phyloP scores from a whole-genome alignment of 2,329 filamentous ascomycete genomes.

The Madurella mycetomatis region DNA sequence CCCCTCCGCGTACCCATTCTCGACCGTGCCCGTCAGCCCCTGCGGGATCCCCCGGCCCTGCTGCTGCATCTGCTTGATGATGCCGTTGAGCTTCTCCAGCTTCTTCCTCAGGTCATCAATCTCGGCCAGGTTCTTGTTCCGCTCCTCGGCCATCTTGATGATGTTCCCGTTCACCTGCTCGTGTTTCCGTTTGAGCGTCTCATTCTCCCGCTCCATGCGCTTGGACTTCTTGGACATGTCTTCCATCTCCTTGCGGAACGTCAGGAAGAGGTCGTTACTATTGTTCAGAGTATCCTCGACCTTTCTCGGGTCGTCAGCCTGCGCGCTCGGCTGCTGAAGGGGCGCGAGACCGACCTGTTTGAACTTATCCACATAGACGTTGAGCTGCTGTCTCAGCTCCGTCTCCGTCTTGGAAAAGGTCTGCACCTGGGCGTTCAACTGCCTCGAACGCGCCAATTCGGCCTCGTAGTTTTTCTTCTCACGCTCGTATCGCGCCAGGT shows the following conservation, averaged over 20 bases:
- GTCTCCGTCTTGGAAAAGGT: conserved; percentile 95
- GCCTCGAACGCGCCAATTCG: conserved; percentile 74
- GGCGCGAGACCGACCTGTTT: conserved; percentile 73
- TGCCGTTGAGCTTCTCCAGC: conserved; percentile 85
- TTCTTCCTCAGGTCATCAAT: conserved; percentile 77
- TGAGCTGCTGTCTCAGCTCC: conserved; percentile 88
- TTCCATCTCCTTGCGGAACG: conserved; percentile 98
- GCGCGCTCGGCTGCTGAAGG: conserved; percentile 25
- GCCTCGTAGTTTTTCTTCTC: conserved; percentile 84
- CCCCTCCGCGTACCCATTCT: conserved; percentile 63
- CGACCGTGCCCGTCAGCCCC: conserved; percentile 48
- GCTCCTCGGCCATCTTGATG: conserved; percentile 93
- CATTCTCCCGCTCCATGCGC: conserved; percentile 92
- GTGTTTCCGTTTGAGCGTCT: conserved; percentile 84
- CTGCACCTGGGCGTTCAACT: conserved; percentile 85
- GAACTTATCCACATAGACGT: conserved; percentile 98
- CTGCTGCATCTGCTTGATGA: conserved; percentile 94
- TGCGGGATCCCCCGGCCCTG: conserved; percentile 76
- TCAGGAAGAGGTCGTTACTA: conserved; percentile 94
- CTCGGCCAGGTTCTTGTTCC: conserved; percentile 68
- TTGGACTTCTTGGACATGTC: conserved; percentile 99
- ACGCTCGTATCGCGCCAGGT: conserved; percentile 81
- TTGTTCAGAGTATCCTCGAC: conserved; percentile 98
- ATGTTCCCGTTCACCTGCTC: conserved; percentile 93
- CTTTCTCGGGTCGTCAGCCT: conserved; percentile 43